Evolutionary conservation across 176 grass and related monocot species (phyloP).

Genomic region (Alloteropsis semialata): DNA sequence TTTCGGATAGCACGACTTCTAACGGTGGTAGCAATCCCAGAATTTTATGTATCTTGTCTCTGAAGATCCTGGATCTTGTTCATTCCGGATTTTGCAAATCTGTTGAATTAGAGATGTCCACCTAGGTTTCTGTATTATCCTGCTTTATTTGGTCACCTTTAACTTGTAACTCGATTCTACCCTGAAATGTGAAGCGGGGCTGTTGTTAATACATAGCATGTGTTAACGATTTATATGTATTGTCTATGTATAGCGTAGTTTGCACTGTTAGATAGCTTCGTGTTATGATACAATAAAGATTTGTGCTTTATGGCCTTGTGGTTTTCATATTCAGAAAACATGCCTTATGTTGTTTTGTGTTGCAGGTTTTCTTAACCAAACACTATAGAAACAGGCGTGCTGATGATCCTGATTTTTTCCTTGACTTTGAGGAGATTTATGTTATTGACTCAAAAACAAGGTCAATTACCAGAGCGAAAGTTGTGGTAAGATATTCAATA

Average conservation of each 20-base stretch:
- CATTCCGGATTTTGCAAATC: background rate
- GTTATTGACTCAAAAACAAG: constrained; percentile 92
- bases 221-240: background rate
- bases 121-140: background rate
- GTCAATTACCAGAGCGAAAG: constrained; percentile 84
- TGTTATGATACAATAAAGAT: constrained; percentile 8
- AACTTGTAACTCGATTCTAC: background rate
- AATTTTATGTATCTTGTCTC: background rate
- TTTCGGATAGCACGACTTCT: background rate
- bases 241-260: background rate
- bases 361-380: constrained; percentile 93
- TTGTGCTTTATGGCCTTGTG: background rate
- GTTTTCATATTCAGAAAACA: constrained; percentile 1
- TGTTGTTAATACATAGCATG: background rate
- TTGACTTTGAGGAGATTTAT: constrained; percentile 99
- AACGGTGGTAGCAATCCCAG: background rate
- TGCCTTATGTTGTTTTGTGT: background rate
- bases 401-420: constrained; percentile 71
- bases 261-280: constrained; percentile 4
- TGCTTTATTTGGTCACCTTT: background rate
- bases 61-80: background rate
- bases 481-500: constrained; percentile 60
- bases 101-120: background rate
- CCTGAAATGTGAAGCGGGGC: background rate
- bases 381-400: constrained; percentile 82